phyloP scores from a whole-genome alignment of 2,329 filamentous ascomycete species.

The Amauroascus verrucosus region DNA sequence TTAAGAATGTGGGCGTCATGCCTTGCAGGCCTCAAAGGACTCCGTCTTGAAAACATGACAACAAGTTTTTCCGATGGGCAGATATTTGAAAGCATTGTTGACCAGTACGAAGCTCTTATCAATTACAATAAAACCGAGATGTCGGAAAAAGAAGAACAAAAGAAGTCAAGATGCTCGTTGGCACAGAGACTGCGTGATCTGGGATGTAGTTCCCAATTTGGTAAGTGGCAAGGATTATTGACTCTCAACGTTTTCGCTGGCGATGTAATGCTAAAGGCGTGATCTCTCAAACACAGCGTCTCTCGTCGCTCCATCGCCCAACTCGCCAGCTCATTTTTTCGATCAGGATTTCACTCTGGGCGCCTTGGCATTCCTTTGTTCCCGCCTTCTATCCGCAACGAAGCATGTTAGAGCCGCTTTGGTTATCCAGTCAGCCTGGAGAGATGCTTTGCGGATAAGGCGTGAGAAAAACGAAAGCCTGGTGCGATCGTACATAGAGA shows the following conservation, averaged over 20 bases:
- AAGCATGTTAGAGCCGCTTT: slow-evolving; percentile 42
- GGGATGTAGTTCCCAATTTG: slow-evolving; percentile 37
- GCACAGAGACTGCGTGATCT: slow-evolving; percentile 29
- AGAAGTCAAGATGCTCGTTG: slow-evolving; percentile 16
- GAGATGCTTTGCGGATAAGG: slow-evolving; percentile 23
- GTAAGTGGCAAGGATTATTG: slow-evolving; percentile 22
- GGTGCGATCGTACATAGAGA: no score
- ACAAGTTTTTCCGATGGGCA: slow-evolving; percentile 48
- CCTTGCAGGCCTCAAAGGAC: slow-evolving; percentile 39
- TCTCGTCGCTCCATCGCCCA: slow-evolving; percentile 28
- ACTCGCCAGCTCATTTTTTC: slow-evolving; percentile 33
- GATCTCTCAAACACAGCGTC: slow-evolving; percentile 28
- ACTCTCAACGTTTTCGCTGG: neutral
- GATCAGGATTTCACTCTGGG: slow-evolving; percentile 47
- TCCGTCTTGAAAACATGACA: slow-evolving; percentile 45
- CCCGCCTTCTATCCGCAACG: slow-evolving; percentile 45
- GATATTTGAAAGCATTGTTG: slow-evolving; percentile 47
- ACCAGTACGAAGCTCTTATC: slow-evolving; percentile 45
- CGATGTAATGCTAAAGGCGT: neutral
- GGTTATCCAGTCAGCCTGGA: slow-evolving; percentile 45
- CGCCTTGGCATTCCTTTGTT: slow-evolving; percentile 50
- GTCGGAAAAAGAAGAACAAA: neutral
- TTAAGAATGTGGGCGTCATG: slow-evolving; percentile 48
- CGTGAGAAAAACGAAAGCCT: neutral
- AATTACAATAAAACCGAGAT: slow-evolving; percentile 5